Evolutionary conservation across 768 basidiomycete species (phyloP), one percentile per base, ranked within the genome.

Genomic region (Kwoniella mangroviensis): DNA sequence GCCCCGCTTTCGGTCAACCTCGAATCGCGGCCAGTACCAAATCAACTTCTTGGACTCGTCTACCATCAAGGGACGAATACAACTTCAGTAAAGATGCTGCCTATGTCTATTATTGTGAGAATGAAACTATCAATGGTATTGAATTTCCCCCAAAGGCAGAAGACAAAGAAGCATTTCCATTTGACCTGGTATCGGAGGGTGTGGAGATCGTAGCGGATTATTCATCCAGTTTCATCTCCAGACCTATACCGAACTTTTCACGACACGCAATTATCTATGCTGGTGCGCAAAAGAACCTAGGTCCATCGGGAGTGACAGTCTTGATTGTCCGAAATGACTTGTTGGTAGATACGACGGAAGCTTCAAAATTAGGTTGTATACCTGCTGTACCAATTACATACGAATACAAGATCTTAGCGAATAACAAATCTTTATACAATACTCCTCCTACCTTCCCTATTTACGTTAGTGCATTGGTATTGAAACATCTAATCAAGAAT

Each of bases 71-170:
- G 80, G 84, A 85, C 64, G 86, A 87, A 63, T 98, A 91, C 87
- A 81, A 84, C 11, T 93, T 98, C 85, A 91, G 91, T 9, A 72
- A 84, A n/a, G 87, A 90, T 79, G 90, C 96, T 15, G 95, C 92
- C 28, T 87, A 95, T 75, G 90, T 98, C 69, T 98, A 96, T 85
- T 98, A 97, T 85, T 99, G 97, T 87, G 97, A 97, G 83, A 99
- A 99, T 86, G 97, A 99, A 86, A 99, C 97, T 15, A 91, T 98
- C 68, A 91, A 96, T 75, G 97, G 97, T 53, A 90, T 94, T 57
- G 90, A 98, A 85, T 98, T 92, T 85, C 85, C 90, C 2, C 28
- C 34, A 9, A 78, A 80, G 21, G 86, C 85, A 26, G 85, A 88
- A 5, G 85, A 70, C 19, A 59, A 73, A 11, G 71, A 87, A 26